Base-by-base conservation (phyloP, 108 stramenopile species). In the Cylindrotheca closterium region DNA sequence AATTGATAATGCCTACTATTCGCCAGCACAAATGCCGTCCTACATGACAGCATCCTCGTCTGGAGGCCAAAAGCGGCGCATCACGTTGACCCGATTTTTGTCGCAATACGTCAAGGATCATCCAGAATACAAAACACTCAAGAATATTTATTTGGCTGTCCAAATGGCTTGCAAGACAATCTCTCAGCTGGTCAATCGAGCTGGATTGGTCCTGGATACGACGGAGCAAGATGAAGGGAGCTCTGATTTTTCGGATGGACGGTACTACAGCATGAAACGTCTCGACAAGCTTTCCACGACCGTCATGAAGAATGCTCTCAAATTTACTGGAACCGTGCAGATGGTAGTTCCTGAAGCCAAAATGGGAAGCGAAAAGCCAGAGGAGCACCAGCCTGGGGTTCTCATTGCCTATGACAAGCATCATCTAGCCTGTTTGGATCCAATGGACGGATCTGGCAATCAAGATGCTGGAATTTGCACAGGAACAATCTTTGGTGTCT, bases 381-480 rank as follows among this genome's bases (percentile, higher is more conserved):
- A 92, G 2, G 58, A 79, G 51, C 88, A 93, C 77, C 83, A 88
- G 52, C 92, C 92, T 1, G 92, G 92, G 45, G 94, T 99, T 26
- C 78, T 95, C 56, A 83, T 98, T 76, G 92, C 89, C 17, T 81
- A 78, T 51, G 86, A 88, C 76, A 78, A 77, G 33, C 80, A 89
- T 66, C 94, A 85, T 79, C 78, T 88, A 4, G 66, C 96, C 5
- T 85, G 86, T 60, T 95, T 99, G 75, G 99, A 99, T 77, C 99
- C 99, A 19, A 78, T 99, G 55, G 99, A 99, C 79, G 99, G 99
- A 34, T 89, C 87, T 57, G 93, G 93, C 30, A 99, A 99, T 84
- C 95, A 96, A 58, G 98, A 99, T 85, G 97, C 97, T 32, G 85
- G 88, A 54, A 96, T 99, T 53, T 98, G 96, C 67, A 97, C 97